These are phyloP conservation scores for Scorias spongiosa DNA, from an alignment of 2,329 filamentous ascomycete genomes.

Conservation along the genomic window DNA sequence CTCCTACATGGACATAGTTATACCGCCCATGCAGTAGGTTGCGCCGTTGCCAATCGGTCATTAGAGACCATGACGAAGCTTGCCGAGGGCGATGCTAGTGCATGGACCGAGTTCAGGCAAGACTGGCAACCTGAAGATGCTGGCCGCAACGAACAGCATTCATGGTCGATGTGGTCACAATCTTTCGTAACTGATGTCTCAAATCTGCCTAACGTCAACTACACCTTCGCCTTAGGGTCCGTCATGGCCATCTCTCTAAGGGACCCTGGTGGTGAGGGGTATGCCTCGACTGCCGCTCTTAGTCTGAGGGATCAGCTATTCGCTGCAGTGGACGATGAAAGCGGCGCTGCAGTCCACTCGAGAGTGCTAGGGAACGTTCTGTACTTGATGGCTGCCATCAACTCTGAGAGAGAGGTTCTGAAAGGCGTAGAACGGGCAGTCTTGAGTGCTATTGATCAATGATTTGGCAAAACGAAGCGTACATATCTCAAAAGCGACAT, in stretches of 20 bases:
- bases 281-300: conserved; percentile 40
- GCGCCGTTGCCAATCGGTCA: conserved; percentile 58
- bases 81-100: conserved; percentile 30
- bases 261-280: conserved; percentile 36
- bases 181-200: conserved; percentile 46
- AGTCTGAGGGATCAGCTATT: conserved; percentile 37
- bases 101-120: conserved; percentile 41
- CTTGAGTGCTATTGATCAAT: conserved; percentile 16
- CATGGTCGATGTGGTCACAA: conserved; percentile 59
- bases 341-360: conserved; percentile 36
- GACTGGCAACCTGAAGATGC: conserved; percentile 27
- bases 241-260: conserved; percentile 52
- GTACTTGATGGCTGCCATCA: conserved; percentile 45
- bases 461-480: too few relatives aligned
- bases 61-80: conserved; percentile 45
- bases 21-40: conserved; percentile 70
- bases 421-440: conserved; percentile 26
- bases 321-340: conserved; percentile 13
- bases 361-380: conserved; percentile 46
- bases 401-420: conserved; percentile 29
- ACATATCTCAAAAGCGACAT: too few relatives aligned
- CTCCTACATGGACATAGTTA: conserved; percentile 77
- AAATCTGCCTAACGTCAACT: conserved; percentile 38
- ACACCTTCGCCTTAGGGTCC: conserved; percentile 58
- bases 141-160: conserved; percentile 3